Base-by-base conservation (phyloP, 2,329 filamentous ascomycete species). In the Colletotrichum abscissum region DNA sequence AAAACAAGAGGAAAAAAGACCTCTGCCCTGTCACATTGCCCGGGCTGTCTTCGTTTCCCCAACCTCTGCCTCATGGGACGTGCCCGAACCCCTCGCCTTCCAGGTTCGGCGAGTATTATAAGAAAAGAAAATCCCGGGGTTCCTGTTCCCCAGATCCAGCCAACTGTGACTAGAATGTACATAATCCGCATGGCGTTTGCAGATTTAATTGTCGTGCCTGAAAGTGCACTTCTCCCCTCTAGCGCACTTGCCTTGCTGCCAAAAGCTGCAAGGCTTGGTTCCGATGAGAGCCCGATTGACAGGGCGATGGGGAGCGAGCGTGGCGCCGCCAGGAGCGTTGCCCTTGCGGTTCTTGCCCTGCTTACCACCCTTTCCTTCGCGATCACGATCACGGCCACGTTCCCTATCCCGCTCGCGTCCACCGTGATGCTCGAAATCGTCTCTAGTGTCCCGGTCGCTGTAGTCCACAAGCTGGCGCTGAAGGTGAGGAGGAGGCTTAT, bases 201-300 rank as follows among this genome's bases (percentile, higher is more conserved):
- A 5, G 24, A 49, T n/a, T 38, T 62, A 73, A 60, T 56, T 75
- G 54, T 93, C 91, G 78, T 95, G 93, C 69, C 92, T 88, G 81
- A 92, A 95, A 2, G 92, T 94, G 83, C 93, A 94, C 78, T 91
- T 91, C 46, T 92, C 91, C 26, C 93, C 93, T 79, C 94, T 92
- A 7, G 89, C 90, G 82, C 93, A 94, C 79, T 91, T 92, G 16
- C 92, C 92, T 79, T 93, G 89, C 71, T 89, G 87, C 86, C 87
- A 94, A 80, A 94, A 95, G 24, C 88, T 88, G 80, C 93, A 94
- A 5, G 92, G 87, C 78, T 93, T 91, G 56, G 92, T 93, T 68
- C 91, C 90, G 62, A 91, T 90, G 16, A 91, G 84, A 16, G 88
- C 86, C 72, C 86, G 88, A 77, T 92, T 90, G 74, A 81, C 83